Conservation (phyloP, 106 monocot species). For the Acanthochlamys bracteata region DNA sequence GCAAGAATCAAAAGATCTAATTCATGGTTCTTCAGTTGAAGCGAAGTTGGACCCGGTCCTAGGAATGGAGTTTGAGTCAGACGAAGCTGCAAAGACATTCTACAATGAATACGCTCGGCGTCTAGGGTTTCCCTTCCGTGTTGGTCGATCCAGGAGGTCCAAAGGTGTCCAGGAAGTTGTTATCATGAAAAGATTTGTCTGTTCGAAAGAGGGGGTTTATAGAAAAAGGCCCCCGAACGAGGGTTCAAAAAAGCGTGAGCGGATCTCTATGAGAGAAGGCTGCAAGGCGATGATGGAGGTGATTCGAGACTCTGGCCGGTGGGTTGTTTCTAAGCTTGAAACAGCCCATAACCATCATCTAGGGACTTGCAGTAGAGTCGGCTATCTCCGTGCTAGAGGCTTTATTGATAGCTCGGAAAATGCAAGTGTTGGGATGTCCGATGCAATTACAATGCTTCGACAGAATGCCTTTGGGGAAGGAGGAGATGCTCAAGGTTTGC, state of each 20-base stretch:
- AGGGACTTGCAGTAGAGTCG: conserved; percentile 73
- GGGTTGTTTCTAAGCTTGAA: conserved; percentile 92
- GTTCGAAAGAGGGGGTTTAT: conserved; percentile 89
- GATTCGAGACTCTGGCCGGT: conserved; percentile 54
- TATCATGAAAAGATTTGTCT: conserved; percentile 96
- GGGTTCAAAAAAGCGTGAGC: conserved; percentile 67
- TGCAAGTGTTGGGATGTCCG: conserved; percentile 44
- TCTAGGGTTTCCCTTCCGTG: conserved; percentile 86
- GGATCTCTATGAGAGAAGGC: conserved; percentile 92
- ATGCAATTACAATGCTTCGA: conserved; percentile 45
- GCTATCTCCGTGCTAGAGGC: conserved; percentile 81
- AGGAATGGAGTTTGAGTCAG: conserved; percentile 87
- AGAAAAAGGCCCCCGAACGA: conserved; percentile 63
- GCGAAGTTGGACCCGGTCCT: conserved; percentile 47
- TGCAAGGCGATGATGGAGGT: conserved; percentile 99
- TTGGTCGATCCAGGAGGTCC: conserved; percentile 81
- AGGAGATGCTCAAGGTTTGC: conserved; percentile 69
- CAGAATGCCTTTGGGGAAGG: conserved; percentile 82
- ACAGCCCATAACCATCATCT: conserved; percentile 85
- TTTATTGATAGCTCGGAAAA: conserved; percentile 54
- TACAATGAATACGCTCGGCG: conserved; percentile 92
- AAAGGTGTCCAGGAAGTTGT: conserved; percentile 84
- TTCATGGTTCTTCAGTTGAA: conserved; percentile 17
- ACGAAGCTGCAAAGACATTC: conserved; percentile 87
- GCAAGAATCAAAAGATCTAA: conserved; percentile 20